These are phyloP conservation scores for Picea glauca DNA, from an alignment of 75 land plant genomes.

Conservation along the genomic window DNA sequence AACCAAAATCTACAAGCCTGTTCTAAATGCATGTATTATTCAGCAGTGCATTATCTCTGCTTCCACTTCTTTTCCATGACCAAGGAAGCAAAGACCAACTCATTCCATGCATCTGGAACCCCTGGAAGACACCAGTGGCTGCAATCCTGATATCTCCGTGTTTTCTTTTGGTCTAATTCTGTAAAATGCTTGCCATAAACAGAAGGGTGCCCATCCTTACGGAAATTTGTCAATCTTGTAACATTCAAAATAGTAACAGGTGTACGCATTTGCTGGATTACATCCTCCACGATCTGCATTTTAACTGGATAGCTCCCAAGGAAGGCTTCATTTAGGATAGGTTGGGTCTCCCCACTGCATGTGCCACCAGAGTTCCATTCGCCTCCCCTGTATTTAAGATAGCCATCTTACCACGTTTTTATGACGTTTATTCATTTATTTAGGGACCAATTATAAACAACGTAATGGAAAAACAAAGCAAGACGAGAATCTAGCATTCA, in stretches of 20 bases:
- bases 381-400: constrained; percentile 48
- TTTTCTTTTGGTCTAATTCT: constrained; percentile 1
- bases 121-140: constrained; percentile 97
- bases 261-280: constrained; percentile 47
- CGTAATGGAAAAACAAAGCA: neutral
- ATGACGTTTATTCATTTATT: neutral
- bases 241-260: constrained; percentile 71
- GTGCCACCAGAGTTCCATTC: constrained; percentile 86
- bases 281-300: constrained; percentile 67
- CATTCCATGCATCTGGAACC: constrained; percentile 87
- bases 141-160: constrained; percentile 44
- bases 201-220: constrained; percentile 85
- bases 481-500: constrained; percentile 4
- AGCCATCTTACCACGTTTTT: neutral
- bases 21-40: too few species aligned
- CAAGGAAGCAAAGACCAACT: constrained; percentile 51
- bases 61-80: neutral
- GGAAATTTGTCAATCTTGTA: constrained; percentile 59
- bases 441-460: neutral
- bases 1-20: too few species aligned
- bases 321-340: constrained; percentile 32
- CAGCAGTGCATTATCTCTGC: neutral
- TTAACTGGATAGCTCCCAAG: constrained; percentile 55
- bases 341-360: constrained; percentile 63
- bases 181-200: constrained; percentile 28